These are phyloP conservation scores for Akanthomyces lecanii DNA, from an alignment of 2,329 filamentous ascomycete species.

Conservation along the genomic window DNA sequence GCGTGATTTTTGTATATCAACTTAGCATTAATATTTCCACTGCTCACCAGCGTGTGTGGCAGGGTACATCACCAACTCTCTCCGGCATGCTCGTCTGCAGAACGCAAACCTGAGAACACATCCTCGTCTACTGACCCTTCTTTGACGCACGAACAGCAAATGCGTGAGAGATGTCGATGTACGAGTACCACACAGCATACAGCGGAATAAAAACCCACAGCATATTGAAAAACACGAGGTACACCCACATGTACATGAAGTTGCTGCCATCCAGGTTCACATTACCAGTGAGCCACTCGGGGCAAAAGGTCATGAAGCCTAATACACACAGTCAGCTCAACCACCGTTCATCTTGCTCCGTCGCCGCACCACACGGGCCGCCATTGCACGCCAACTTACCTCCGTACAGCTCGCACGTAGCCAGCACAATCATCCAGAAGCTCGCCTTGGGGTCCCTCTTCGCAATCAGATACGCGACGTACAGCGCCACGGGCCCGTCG, in stretches of 20 bases:
- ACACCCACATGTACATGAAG: constrained; percentile 65
- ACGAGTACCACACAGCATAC: constrained; percentile 54
- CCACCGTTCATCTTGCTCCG: neutral
- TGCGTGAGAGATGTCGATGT: constrained; percentile 51
- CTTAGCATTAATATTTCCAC: no score
- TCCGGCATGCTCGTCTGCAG: no score
- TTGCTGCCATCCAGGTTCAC: constrained; percentile 61
- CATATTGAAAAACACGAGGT: constrained; percentile 65
- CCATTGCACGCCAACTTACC: constrained; percentile 34
- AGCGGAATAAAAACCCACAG: constrained; percentile 62
- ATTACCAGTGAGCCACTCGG: constrained; percentile 62
- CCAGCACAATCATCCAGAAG: constrained; percentile 61
- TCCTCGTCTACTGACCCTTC: constrained; percentile 26
- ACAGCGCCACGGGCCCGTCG: constrained; percentile 55
- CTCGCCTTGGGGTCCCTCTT: constrained; percentile 51
- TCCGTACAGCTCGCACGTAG: constrained; percentile 63
- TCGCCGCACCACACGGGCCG: neutral
- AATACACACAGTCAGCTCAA: neutral
- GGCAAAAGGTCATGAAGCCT: constrained; percentile 69
- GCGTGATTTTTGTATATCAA: neutral
- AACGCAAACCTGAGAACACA: neutral
- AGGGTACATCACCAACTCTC: no score
- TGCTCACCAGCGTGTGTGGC: no score
- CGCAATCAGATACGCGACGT: constrained; percentile 57
- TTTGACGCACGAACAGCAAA: constrained; percentile 35